Base-by-base conservation (phyloP, 768 basidiomycete species). In the Paxillus involutus region DNA sequence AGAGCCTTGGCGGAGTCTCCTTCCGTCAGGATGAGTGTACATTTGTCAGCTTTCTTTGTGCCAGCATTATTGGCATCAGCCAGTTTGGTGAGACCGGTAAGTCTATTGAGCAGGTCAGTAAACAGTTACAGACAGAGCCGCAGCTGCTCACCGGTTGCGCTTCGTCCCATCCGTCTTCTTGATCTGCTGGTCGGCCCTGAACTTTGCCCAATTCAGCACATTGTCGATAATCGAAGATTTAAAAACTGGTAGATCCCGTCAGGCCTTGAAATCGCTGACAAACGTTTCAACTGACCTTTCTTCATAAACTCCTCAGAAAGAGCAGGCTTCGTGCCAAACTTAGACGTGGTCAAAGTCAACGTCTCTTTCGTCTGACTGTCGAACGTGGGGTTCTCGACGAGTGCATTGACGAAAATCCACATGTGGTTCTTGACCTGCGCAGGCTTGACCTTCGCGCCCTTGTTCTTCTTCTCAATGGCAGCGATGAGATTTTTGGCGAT, bases 361-460 rank as follows among this genome's bases (percentile, higher is more conserved):
- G 86, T 89, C 70, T 99, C 97, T 76, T 99, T 99, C 36, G 97
- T 98, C 72, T 99, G 97, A 79, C 92, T 94, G 79, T 99, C 96
- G 72, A 99, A 99, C 1, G 94, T 92, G 9, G 97, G 96, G 66
- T 99, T 99, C 75, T 96, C 95, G 60, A 99, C 88, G 56, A 97
- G 77, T 13, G 92, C 85, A 64, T 98, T 98, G 66, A 99, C 86
- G 64, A 98, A 99, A 50, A 99, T 81, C 93, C 92, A 95, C 86
- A 99, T 94, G 67, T 99, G 95, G 64, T 89, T 94, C 78, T 93
- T 96, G 75, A 98, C 87, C 73, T 97, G 94, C 49, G 86, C 82
- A 14, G 91, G 81, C 70, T 98, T 98, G 64, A 98, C 89, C 1
- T 89, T 81, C n/a, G 94, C 93, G 3, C 80, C 93, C 75, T 97